These are phyloP conservation scores for Neurospora tetrasperma DNA, from an alignment of 495 filamentous ascomycete genomes.

Conservation along the genomic window DNA sequence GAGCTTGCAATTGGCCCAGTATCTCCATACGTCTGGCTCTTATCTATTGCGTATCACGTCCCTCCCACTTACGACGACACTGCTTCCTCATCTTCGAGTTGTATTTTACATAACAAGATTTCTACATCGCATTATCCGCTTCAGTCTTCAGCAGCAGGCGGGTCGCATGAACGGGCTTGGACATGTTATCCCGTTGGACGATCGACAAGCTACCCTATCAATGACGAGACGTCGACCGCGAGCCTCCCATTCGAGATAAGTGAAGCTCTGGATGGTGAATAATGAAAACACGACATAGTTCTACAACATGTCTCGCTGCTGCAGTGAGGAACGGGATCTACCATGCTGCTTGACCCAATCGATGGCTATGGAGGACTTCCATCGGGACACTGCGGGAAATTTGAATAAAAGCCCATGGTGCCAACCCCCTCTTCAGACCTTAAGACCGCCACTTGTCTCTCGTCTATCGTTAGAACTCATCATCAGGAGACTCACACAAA, in stretches of 20 bases:
- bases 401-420: background rate
- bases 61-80: slow-evolving; percentile 6
- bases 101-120: slow-evolving; percentile 11
- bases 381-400: background rate
- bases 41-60: slow-evolving; percentile 7
- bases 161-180: background rate
- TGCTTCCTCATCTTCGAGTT: background rate
- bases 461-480: background rate
- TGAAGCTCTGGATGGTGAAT: background rate
- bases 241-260: background rate
- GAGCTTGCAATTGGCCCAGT: slow-evolving; percentile 3
- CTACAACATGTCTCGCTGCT: background rate
- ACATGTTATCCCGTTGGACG: background rate
- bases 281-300: background rate
- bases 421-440: background rate
- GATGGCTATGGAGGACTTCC: background rate
- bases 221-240: background rate
- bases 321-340: background rate
- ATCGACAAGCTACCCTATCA: background rate
- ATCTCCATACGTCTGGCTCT: slow-evolving; percentile 8
- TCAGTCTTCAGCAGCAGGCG: background rate
- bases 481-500: background rate
- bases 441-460: background rate
- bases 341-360: background rate
- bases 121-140: background rate